Conservation (phyloP, 352 stramenopile genomes). For the Aphanomyces invadans region DNA sequence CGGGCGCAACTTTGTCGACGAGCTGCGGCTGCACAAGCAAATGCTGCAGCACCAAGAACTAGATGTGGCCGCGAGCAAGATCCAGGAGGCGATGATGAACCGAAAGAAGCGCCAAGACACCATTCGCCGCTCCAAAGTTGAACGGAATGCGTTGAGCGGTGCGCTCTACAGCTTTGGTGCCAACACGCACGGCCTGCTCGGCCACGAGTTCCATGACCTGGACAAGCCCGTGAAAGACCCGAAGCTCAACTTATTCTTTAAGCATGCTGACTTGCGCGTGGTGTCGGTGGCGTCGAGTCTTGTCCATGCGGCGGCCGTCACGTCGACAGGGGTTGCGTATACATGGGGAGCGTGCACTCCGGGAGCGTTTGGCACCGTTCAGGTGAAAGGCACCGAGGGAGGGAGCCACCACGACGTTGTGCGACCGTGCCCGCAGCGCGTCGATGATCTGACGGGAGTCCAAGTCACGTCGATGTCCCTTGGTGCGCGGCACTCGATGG, state of each 20-base stretch:
- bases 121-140: conserved; percentile 58
- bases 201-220: conserved; percentile 40
- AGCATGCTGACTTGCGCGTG: conserved; percentile 61
- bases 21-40: conserved; percentile 46
- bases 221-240: conserved; percentile 33
- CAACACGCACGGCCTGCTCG: conserved; percentile 47
- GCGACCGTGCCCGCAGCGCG: conserved; percentile 37
- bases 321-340: conserved; percentile 55
- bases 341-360: conserved; percentile 61
- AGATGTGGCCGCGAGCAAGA: conserved; percentile 45
- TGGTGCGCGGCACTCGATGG: conserved; percentile 62
- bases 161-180: conserved; percentile 65
- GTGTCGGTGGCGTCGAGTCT: conserved; percentile 37
- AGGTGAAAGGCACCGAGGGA: not conserved
- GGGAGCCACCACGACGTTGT: conserved; percentile 24
- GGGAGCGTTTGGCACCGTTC: conserved; percentile 54
- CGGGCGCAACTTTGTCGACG: conserved; percentile 37
- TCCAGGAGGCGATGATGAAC: conserved; percentile 54
- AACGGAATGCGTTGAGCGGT: conserved; percentile 58
- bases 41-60: conserved; percentile 41
- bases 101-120: conserved; percentile 57
- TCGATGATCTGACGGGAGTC: conserved; percentile 62
- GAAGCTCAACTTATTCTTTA: conserved; percentile 50
- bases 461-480: conserved; percentile 39
- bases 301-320: conserved; percentile 52